Evolutionary conservation across 2,329 filamentous ascomycete genomes (phyloP).

Genomic region (Claviceps pazoutovae): DNA sequence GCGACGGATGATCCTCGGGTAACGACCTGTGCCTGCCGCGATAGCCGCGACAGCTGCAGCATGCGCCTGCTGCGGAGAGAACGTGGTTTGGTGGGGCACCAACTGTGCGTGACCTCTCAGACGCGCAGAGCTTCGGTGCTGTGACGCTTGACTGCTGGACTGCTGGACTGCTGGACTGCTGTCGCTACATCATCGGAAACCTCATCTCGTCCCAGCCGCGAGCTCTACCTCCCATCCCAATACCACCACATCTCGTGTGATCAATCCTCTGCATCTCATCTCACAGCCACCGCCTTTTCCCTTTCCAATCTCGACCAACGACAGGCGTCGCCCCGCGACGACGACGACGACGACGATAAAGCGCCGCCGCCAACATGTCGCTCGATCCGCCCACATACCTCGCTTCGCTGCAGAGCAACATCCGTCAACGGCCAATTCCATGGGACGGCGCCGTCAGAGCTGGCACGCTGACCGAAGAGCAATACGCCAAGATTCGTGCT

Average conservation of each 20-base stretch:
- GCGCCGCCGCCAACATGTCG: constrained; percentile 49
- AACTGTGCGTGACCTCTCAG: neutral
- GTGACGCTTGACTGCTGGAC: constrained; percentile 5
- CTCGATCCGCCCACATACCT: constrained; percentile 83
- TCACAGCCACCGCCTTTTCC: neutral
- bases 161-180: constrained; percentile 2
- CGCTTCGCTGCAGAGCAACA: constrained; percentile 84
- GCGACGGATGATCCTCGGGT: neutral
- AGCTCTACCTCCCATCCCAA: constrained; percentile 2
- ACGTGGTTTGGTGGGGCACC: neutral
- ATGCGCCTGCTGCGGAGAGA: no score
- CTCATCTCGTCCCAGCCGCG: constrained; percentile 4
- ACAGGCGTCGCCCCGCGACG: constrained; percentile 6
- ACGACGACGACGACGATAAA: constrained; percentile 9
- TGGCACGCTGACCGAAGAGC: constrained; percentile 83
- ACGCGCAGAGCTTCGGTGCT: neutral
- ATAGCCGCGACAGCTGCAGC: neutral
- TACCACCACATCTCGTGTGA: neutral
- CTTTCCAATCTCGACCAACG: neutral
- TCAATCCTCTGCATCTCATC: neutral
- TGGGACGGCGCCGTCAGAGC: constrained; percentile 95
- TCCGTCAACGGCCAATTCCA: constrained; percentile 85
- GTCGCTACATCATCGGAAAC: constrained; percentile 6
- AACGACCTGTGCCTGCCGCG: neutral
- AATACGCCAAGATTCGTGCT: constrained; percentile 89